Evolutionary conservation across 2,329 filamentous ascomycete genomes (phyloP).

Genomic region (Pezicula rhizophila): DNA sequence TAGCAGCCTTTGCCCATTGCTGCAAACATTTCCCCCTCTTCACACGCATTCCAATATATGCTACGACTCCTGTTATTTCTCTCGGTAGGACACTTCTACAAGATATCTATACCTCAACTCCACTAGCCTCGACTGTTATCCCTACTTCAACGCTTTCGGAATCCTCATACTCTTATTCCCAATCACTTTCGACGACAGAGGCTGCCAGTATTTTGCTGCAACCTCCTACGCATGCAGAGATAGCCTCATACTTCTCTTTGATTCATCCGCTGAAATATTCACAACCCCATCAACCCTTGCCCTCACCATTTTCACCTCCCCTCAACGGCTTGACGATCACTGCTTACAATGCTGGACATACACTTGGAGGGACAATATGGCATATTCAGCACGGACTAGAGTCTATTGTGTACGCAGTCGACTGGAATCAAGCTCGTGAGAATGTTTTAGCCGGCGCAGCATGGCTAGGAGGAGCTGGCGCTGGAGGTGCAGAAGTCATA

Average conservation of each 20-base stretch:
- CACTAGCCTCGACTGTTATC: constrained; percentile 80
- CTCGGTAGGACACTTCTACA: constrained; percentile 86
- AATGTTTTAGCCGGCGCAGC: constrained; percentile 91
- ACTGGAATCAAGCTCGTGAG: constrained; percentile 97
- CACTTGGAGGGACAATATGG: constrained; percentile 96
- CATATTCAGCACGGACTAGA: constrained; percentile 95
- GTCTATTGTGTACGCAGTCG: constrained; percentile 93
- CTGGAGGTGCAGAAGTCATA: constrained; percentile 81
- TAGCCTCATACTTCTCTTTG: constrained; percentile 82
- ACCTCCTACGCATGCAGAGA: constrained; percentile 79
- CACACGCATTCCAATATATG: constrained; percentile 87
- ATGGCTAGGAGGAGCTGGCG: constrained; percentile 79
- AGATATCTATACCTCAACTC: constrained; percentile 86
- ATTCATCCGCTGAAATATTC: constrained; percentile 95
- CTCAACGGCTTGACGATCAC: constrained; percentile 90
- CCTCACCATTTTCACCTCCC: constrained; percentile 81
- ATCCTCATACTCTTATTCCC: constrained; percentile 47
- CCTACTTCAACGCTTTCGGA: constrained; percentile 67
- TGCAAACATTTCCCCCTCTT: constrained; percentile 95
- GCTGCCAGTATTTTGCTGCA: constrained; percentile 50
- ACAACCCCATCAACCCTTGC: constrained; percentile 84
- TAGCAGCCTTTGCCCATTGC: constrained; percentile 91
- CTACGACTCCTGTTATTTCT: constrained; percentile 87
- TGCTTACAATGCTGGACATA: constrained; percentile 94
- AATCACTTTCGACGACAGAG: constrained; percentile 41